Percentiles rank a stretch among this genome's conserved stretches.
Evolutionary conservation across 768 basidiomycete species (phyloP).

Genomic region (Russula sp.): DNA sequence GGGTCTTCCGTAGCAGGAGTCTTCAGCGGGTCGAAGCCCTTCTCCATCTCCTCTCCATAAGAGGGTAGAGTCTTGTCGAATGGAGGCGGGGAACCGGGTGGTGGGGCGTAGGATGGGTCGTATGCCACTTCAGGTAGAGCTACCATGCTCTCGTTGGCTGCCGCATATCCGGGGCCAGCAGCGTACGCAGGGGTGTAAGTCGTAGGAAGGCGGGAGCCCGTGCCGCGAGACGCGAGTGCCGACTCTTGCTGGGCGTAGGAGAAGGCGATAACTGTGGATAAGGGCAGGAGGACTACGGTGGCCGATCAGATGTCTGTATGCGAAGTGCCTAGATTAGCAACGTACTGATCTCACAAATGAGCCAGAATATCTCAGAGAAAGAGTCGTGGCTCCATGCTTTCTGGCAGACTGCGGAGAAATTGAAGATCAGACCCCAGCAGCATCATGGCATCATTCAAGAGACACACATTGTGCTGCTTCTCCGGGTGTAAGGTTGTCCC

Average conservation of each 20-base stretch:
- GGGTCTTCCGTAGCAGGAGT: constrained; percentile 38
- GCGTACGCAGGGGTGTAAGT: constrained; percentile 28
- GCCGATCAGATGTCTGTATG: neutral
- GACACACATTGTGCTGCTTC: constrained; percentile 46
- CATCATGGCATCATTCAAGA: neutral
- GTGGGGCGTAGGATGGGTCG: constrained; percentile 35
- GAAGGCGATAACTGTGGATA: constrained; percentile 64
- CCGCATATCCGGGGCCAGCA: constrained; percentile 21
- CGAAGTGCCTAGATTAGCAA: neutral
- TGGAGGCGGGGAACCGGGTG: constrained; percentile 41
- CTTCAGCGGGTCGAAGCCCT: constrained; percentile 25
- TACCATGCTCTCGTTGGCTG: constrained; percentile 6
- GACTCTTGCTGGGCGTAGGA: constrained; percentile 72
- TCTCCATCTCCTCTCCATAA: constrained; percentile 31
- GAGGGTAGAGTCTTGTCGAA: constrained; percentile 34
- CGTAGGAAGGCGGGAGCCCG: constrained; percentile 37
- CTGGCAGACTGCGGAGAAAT: constrained; percentile 47
- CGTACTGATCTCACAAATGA: constrained; percentile 55
- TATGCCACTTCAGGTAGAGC: constrained; percentile 23
- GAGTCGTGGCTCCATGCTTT: constrained; percentile 55
- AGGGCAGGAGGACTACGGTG: constrained; percentile 41
- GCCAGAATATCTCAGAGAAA: constrained; percentile 57
- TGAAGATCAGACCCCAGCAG: constrained; percentile 4
- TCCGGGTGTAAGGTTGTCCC: constrained; percentile 16
- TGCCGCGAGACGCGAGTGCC: constrained; percentile 38